phyloP scores from a whole-genome alignment of 2,329 filamentous ascomycete genomes.

The Aspergillus carbonarius region DNA sequence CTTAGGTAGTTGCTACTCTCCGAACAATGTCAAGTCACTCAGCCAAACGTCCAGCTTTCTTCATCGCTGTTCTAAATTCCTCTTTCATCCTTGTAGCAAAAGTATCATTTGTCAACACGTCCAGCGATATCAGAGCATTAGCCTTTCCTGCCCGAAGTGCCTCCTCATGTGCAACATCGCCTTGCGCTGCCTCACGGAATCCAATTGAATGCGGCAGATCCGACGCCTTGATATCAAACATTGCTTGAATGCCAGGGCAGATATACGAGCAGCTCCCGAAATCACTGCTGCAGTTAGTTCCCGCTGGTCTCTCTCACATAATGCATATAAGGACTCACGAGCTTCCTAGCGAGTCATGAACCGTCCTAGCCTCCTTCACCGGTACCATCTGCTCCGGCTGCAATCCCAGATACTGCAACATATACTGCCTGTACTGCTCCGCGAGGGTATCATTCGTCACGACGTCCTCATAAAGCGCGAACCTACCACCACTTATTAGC shows the following conservation, averaged over 20 bases:
- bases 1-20: too few species aligned
- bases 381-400: not conserved
- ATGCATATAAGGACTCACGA: not conserved
- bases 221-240: not conserved
- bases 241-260: not conserved
- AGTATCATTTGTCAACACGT: not conserved
- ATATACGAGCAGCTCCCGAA: slow-evolving; percentile 2
- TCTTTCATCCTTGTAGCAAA: not conserved
- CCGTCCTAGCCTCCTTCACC: not conserved
- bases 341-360: not conserved
- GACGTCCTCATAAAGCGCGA: slow-evolving; percentile 1
- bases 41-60: not conserved
- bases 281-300: not conserved
- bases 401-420: not conserved
- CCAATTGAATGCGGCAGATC: not conserved
- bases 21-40: not conserved
- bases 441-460: not conserved
- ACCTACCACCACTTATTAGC: not conserved
- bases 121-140: not conserved
- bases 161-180: not conserved
- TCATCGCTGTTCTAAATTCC: not conserved
- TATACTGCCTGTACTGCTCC: not conserved
- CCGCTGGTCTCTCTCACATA: too few species aligned
- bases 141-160: slow-evolving; percentile 1
- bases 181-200: not conserved